Percentiles rank a stretch among this genome's conserved stretches.
These are phyloP conservation scores for Dipodascus albidus DNA, from an alignment of 805 yeast genomes.

Conservation along the genomic window DNA sequence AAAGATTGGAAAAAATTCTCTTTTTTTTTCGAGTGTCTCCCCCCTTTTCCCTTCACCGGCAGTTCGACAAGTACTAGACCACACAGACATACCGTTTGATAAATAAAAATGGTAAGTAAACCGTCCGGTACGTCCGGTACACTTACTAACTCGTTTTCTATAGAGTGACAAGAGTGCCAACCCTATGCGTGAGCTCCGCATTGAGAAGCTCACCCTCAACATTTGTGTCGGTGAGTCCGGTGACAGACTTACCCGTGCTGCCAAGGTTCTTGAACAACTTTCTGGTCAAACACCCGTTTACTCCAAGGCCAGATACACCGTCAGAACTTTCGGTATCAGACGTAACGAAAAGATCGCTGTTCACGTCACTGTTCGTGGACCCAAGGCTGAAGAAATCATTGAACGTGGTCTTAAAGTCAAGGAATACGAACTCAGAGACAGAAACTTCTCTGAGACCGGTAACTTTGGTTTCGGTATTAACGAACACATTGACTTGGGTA, in stretches of 20 bases:
- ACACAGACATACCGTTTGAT: conserved; percentile 2
- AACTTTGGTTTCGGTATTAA: conserved; percentile 99
- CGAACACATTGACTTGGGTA: conserved; percentile 99
- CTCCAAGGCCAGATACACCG: conserved; percentile 99
- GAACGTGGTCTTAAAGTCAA: conserved; percentile 99
- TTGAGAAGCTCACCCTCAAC: conserved; percentile 99
- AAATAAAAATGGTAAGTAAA: conserved; percentile 10
- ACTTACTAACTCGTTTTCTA: no score
- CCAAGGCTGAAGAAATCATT: conserved; percentile 98
- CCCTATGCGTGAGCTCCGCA: conserved; percentile 97
- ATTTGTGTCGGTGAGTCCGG: conserved; percentile 99
- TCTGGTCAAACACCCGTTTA: conserved; percentile 99
- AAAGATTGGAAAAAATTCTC: not conserved
- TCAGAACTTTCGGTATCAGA: conserved; percentile 99
- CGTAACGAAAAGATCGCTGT: conserved; percentile 99
- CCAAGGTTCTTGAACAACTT: conserved; percentile 98
- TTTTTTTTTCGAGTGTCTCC: not conserved
- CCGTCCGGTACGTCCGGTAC: no score
- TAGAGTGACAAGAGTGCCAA: conserved; percentile 37
- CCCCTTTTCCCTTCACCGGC: not conserved
- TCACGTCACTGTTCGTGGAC: conserved; percentile 99
- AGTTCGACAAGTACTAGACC: conserved; percentile 1
- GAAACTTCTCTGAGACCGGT: conserved; percentile 97
- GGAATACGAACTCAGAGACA: conserved; percentile 92
- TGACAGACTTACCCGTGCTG: conserved; percentile 99